A percentile compares a stretch with the other conserved stretches of the same genome.
Conservation (phyloP, 805 yeast genomes). For the Wickerhamomyces silvicola region DNA sequence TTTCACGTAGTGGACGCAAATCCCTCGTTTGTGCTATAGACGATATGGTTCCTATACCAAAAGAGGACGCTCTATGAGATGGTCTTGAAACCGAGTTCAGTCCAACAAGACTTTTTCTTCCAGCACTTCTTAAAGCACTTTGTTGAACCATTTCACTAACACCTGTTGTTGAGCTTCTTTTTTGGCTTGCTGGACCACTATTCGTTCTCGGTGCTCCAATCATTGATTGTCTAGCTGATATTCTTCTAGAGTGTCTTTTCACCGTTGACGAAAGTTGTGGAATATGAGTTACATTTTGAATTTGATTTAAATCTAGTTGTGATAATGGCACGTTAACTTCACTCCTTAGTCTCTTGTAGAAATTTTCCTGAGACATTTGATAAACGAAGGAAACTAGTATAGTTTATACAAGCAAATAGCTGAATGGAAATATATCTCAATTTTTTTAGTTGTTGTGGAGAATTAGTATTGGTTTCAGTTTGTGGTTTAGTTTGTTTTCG, state of each 20-base stretch:
- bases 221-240: conserved; percentile 24
- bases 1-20: conserved; percentile 75
- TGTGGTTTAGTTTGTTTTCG: too few relatives aligned
- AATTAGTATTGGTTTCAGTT: too few relatives aligned
- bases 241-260: conserved; percentile 17
- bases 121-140: conserved; percentile 16
- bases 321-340: conserved; percentile 16
- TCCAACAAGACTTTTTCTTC: conserved; percentile 18
- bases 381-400: not conserved
- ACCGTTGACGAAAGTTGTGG: conserved; percentile 20
- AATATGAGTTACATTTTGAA: conserved; percentile 19
- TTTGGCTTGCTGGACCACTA: conserved; percentile 6
- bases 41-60: conserved; percentile 15
- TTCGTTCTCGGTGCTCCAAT: conserved; percentile 25
- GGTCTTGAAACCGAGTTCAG: conserved; percentile 7
- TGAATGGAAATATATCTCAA: too few relatives aligned
- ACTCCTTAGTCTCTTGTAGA: conserved; percentile 12
- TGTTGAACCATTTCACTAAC: conserved; percentile 22
- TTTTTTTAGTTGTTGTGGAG: too few relatives aligned
- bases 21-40: conserved; percentile 36
- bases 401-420: too few relatives aligned
- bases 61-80: conserved; percentile 17
- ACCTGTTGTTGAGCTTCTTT: conserved; percentile 19
- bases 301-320: conserved; percentile 20
- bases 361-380: conserved; percentile 20